Conservation (phyloP, 768 basidiomycete species). For the Russula emetica region DNA sequence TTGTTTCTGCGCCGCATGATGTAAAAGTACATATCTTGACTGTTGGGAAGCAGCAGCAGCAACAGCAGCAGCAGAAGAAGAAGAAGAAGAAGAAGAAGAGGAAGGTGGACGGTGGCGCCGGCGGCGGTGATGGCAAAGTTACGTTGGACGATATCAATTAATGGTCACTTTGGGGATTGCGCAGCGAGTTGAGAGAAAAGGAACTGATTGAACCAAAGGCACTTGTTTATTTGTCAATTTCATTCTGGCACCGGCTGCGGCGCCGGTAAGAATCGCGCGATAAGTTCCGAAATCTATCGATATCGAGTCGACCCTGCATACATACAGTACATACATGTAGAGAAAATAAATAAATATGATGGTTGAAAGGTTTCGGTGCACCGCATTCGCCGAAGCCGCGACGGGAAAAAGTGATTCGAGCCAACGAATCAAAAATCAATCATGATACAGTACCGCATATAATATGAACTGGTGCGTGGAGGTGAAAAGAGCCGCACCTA, state of each 20-base stretch:
- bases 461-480: background rate
- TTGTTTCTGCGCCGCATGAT: background rate
- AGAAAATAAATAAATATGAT: too few species aligned
- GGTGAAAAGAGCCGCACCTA: conserved; percentile 1
- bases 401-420: too few species aligned
- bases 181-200: too few species aligned
- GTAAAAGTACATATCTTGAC: background rate
- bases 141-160: too few species aligned
- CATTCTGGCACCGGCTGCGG: background rate
- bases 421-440: background rate
- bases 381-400: too few species aligned
- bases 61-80: too few species aligned
- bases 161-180: background rate
- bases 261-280: background rate
- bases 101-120: background rate
- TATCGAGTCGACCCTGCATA: background rate
- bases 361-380: too few species aligned
- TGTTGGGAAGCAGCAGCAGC: background rate
- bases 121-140: background rate
- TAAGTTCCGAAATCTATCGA: background rate
- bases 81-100: background rate
- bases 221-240: too few species aligned
- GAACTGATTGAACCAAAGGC: background rate
- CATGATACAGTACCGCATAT: background rate
- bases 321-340: background rate